Base-by-base conservation (phyloP, 2,329 filamentous ascomycete species). In the Dothiorella sarmentorum region DNA sequence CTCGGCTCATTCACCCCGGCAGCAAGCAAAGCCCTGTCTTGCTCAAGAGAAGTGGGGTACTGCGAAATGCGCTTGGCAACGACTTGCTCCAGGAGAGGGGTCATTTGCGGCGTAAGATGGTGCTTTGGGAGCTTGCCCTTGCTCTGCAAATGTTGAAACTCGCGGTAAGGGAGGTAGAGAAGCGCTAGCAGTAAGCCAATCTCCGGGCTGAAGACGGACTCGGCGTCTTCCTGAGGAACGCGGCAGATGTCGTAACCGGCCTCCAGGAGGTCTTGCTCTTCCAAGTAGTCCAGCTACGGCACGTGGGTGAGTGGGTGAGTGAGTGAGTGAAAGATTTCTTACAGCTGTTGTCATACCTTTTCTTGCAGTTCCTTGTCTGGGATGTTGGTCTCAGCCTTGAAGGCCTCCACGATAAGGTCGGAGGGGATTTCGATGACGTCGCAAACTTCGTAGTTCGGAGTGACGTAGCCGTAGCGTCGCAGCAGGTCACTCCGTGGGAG, bases 401-500 rank as follows among this genome's bases (percentile, higher is more conserved):
- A 74, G 1, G 74, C 71, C 11, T 73, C 61, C 42, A 81, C 73
- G 20, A 93, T 78, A 7, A 84, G 66, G 0, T 79, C 75, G 75
- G 87, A 84, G 0, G 88, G 79, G 31, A 96, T 74, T 69, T 97
- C 92, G 1, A 90, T 87, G 1, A 96, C 90, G 65, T 96, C 91
- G 71, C 91, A 91, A 38, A 86, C 80, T 9, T 85, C 77, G 66
- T 96, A 92, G 63, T 86, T 87, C 26, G 83, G 75, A 0, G 90
- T 93, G n/a, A 91, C 85, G 67, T 96, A 96, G 17, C 92, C 92
- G 65, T 96, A 96, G 13, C 91, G 82, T 33, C 92, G 81, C 10
- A 96, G 80, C 7, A 96, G 78, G 68, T 97, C 91, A 1, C 89
- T 88, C 60, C 89, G 88, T 9, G 91, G 88, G 3, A 95, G 82